phyloP scores from a whole-genome alignment of 805 yeast genomes.

The Candida sphagnicola region DNA sequence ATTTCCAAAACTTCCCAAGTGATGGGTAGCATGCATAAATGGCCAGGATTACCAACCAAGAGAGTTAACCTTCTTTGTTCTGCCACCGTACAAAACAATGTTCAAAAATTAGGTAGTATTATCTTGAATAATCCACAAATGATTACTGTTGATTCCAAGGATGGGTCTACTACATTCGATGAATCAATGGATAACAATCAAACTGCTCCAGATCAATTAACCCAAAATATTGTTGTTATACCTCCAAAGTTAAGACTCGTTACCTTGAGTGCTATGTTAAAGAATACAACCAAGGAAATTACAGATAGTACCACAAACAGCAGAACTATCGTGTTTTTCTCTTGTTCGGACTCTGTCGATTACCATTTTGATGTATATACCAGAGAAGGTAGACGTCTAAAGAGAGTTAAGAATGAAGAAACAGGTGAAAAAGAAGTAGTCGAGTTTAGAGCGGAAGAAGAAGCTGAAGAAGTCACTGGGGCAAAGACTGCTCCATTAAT shows the following conservation, averaged over 20 bases:
- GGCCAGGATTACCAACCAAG: constrained; percentile 59
- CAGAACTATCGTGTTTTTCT: constrained; percentile 78
- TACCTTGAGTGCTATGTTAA: constrained; percentile 65
- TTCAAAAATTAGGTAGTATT: constrained; percentile 73
- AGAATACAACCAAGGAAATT: constrained; percentile 28
- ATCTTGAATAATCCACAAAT: constrained; percentile 72
- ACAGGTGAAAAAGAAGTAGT: constrained; percentile 13
- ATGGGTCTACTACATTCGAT: constrained; percentile 5
- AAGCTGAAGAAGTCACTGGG: constrained; percentile 21
- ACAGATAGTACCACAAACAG: constrained; percentile 13
- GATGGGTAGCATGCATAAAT: constrained; percentile 28
- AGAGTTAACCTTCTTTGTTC: constrained; percentile 86
- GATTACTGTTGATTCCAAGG: constrained; percentile 37
- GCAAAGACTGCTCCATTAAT: constrained; percentile 53
- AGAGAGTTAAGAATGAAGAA: constrained; percentile 27
- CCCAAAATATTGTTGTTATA: constrained; percentile 75
- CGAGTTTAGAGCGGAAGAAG: constrained; percentile 20
- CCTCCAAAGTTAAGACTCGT: constrained; percentile 92
- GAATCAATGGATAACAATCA: constrained; percentile 7
- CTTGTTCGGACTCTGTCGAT: constrained; percentile 96
- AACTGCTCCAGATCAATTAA: constrained; percentile 85
- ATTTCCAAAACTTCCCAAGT: constrained; percentile 47
- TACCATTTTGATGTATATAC: constrained; percentile 80
- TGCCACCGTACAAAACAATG: constrained; percentile 85
- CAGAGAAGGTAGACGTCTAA: constrained; percentile 44